Evolutionary conservation across 2,329 filamentous ascomycete genomes (phyloP), one percentile per base, ranked within the genome.

Genomic region (Colletotrichum gloeosporioides): DNA sequence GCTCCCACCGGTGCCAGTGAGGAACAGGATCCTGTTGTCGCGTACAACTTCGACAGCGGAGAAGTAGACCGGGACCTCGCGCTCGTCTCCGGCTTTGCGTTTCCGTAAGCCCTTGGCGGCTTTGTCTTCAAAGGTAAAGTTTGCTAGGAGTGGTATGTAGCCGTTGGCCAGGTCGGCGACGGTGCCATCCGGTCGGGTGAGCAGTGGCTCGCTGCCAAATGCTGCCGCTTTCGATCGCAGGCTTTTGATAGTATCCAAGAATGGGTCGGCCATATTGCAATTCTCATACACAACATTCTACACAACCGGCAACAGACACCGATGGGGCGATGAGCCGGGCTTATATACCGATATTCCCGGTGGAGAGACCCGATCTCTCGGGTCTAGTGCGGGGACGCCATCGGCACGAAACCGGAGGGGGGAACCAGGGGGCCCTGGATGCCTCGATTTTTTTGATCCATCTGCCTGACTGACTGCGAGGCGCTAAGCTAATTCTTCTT

Each of bases 51-150:
- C 71, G 8, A 74, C 13, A 0, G 44, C 44, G 7, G 66, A 55
- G 9, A 70, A 74, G 39, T 74, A 59, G 9, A 74, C 18, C 1
- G 66, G 59, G 8, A 31, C 34, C 44, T 74, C 66, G 7, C 39
- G 59, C 12, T 74, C n/a, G 4, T 70, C 39, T 0, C 57, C 44
- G 6, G 4, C 31, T 16, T 15, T 70, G 13, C 66, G 59, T 18
- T 70, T 74, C 10, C 66, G 71, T 1, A 74, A 8, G 15, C 71
- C 71, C 16, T 74, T 64, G 31, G 71, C 66, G 3, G 71, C 66
- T 15, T 70, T 74, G 66, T 74, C 71, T 31, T 74, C 71, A 18
- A 27, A 44, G 2, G 71, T 74, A 15, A 64, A 74, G 4, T 59
- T 66, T 1, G 44, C 44, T 4, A 74, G 12, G 4, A 70, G 44